These are phyloP conservation scores for Aspergillus ruber DNA, from an alignment of 2,329 filamentous ascomycete species.

Conservation along the genomic window DNA sequence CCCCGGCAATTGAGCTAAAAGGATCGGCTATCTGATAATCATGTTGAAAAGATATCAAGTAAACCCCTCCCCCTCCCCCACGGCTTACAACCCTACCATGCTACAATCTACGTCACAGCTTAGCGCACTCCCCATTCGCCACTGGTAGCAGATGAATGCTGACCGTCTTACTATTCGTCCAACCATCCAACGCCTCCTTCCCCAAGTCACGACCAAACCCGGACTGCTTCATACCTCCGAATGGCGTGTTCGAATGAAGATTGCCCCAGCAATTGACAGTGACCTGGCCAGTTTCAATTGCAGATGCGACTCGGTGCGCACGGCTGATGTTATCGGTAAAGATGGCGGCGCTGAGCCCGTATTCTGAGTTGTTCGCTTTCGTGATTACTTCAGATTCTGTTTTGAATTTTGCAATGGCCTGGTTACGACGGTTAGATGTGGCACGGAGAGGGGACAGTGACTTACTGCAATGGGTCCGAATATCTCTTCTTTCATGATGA, in stretches of 20 bases:
- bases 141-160: slow-evolving; percentile 12
- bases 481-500: slow-evolving; percentile 48
- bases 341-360: slow-evolving; percentile 21
- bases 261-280: slow-evolving; percentile 23
- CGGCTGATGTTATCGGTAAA: slow-evolving; percentile 21
- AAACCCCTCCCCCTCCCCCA: too few species aligned
- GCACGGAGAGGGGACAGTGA: background rate
- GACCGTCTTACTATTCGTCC: slow-evolving; percentile 18
- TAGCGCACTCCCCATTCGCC: too few species aligned
- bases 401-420: slow-evolving; percentile 52
- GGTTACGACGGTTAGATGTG: background rate
- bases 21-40: too few species aligned
- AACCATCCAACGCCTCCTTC: slow-evolving; percentile 19
- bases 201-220: slow-evolving; percentile 24
- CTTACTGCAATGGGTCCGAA: slow-evolving; percentile 50
- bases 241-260: slow-evolving; percentile 19
- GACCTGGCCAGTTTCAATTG: slow-evolving; percentile 18
- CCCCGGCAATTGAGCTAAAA: too few species aligned
- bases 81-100: too few species aligned
- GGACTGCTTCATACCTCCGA: slow-evolving; percentile 23
- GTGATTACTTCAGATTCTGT: slow-evolving; percentile 53
- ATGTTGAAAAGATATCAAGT: too few species aligned
- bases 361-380: slow-evolving; percentile 48
- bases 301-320: slow-evolving; percentile 16
- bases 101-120: too few species aligned